phyloP scores from a whole-genome alignment of 768 basidiomycete species.

The Mycena vitilis region DNA sequence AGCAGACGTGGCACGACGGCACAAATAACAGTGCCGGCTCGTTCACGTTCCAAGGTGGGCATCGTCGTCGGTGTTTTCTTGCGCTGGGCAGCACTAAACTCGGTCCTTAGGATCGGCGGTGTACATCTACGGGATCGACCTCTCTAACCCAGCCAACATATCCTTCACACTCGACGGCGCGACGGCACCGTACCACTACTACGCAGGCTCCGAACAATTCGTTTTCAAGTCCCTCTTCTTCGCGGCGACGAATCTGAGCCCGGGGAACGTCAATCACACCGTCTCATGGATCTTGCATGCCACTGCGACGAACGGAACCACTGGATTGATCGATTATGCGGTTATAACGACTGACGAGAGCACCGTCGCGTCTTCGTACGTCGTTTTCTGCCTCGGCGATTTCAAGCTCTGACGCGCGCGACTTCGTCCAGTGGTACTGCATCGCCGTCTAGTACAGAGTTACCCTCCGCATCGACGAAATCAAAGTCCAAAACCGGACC shows the following conservation, averaged over 20 bases:
- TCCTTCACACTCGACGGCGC: conserved; percentile 18
- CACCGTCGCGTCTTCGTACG: neutral
- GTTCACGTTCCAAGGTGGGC: too few relatives aligned
- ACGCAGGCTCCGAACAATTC: conserved; percentile 21
- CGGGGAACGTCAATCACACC: conserved; percentile 18
- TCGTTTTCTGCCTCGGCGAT: too few relatives aligned
- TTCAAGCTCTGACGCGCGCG: too few relatives aligned
- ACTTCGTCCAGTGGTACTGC: too few relatives aligned
- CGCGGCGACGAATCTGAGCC: neutral
- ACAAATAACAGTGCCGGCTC: too few relatives aligned
- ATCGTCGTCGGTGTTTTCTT: too few relatives aligned
- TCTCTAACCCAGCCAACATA: conserved; percentile 28
- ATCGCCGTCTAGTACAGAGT: too few relatives aligned
- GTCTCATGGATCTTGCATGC: conserved; percentile 21
- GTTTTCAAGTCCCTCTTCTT: conserved; percentile 28
- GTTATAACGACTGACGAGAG: conserved; percentile 12
- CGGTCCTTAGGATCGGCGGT: neutral
- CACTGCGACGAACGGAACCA: conserved; percentile 16
- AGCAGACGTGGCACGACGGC: conserved; percentile 25
- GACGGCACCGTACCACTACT: conserved; percentile 15
- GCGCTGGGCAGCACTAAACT: too few relatives aligned
- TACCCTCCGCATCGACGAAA: neutral
- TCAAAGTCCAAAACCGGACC: neutral
- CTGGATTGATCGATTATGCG: conserved; percentile 28
- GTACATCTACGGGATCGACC: conserved; percentile 29